These are phyloP conservation scores for Closterium sp. DNA, from an alignment of 139 green algal genomes.

Conservation along the genomic window DNA sequence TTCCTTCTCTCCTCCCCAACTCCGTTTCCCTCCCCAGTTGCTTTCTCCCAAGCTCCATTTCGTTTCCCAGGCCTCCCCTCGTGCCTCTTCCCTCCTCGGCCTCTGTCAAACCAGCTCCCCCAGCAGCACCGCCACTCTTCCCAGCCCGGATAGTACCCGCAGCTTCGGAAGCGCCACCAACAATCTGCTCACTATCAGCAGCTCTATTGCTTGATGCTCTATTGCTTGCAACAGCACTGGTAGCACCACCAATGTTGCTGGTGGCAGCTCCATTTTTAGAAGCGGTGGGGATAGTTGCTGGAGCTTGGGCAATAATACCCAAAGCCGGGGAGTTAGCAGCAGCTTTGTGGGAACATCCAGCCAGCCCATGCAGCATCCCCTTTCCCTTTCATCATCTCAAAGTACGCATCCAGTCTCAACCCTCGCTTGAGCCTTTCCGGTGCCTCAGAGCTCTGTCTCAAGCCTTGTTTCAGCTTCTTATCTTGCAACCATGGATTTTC, in stretches of 20 bases:
- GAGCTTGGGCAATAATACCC: too few relatives aligned
- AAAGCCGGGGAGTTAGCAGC: too few relatives aligned
- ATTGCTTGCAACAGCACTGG: too few relatives aligned
- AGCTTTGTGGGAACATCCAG: neutral
- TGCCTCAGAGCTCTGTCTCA: too few relatives aligned
- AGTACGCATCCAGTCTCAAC: neutral
- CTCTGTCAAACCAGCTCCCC: too few relatives aligned
- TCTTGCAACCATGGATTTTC: too few relatives aligned
- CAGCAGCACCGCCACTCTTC: neutral
- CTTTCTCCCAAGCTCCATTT: neutral
- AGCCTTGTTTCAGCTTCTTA: neutral
- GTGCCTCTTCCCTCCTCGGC: too few relatives aligned
- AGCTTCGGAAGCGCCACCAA: too few relatives aligned
- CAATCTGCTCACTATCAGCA: neutral
- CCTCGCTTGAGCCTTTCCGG: neutral
- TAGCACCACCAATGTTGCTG: neutral
- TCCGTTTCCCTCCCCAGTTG: neutral
- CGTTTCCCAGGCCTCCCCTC: too few relatives aligned
- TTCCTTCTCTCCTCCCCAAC: neutral
- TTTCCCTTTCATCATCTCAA: neutral
- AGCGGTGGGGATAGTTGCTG: too few relatives aligned
- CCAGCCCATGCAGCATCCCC: neutral
- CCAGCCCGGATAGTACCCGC: too few relatives aligned
- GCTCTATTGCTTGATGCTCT: neutral
- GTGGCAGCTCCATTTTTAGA: neutral